Base-by-base conservation (phyloP, 345 rosid genomes). In the Melastoma malabathricum region DNA sequence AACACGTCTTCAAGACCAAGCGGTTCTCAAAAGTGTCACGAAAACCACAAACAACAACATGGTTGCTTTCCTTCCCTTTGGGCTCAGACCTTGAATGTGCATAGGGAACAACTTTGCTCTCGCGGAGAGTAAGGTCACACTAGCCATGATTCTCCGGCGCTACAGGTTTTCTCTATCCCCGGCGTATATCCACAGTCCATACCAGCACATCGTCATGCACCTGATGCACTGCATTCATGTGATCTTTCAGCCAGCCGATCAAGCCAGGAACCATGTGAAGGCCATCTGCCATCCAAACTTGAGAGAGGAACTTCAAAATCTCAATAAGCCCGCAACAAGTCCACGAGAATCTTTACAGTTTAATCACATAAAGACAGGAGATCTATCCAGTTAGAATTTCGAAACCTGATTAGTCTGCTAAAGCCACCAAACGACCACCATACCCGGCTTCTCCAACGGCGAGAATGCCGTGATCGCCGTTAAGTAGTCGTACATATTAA, bases 141-240 rank as follows among this genome's bases (percentile, higher is more conserved):
- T 57, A 4, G 48, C 53, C 17, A 57, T 57, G 47, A 57, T 57
- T 31, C 61, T 57, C 44, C 51, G 47, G 44, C 52, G 18, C 44
- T 34, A 18, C 12, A 3, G 44, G 18, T 56, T 56, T 44, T 46
- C 31, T 13, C 17, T 56, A 27, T 56, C 38, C 22, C 46, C 46
- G 0, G 43, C 38, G 23, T 56, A 56, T 13, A 4, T 25, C 50
- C 60, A 56, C 60, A 3, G 39, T 17, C 52, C 60, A 29, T 6
- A 25, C 47, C 44, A 31, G 39, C 10, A 46, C 44, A 0, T 56
- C 52, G 16, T 14, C 16, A 46, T 43, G 43, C 43, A n/a, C n/a
- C 62, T 55, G 18, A 18, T 15, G 14, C 48, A 49, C 14, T 16
- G 54, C 20, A 47, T 58, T 50, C 55, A 58, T 9, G 39, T 58